Percentiles rank a stretch among this genome's conserved stretches.
Evolutionary conservation across 2,329 filamentous ascomycete genomes (phyloP).

Genomic region (Chrysoporthe austroafricana): DNA sequence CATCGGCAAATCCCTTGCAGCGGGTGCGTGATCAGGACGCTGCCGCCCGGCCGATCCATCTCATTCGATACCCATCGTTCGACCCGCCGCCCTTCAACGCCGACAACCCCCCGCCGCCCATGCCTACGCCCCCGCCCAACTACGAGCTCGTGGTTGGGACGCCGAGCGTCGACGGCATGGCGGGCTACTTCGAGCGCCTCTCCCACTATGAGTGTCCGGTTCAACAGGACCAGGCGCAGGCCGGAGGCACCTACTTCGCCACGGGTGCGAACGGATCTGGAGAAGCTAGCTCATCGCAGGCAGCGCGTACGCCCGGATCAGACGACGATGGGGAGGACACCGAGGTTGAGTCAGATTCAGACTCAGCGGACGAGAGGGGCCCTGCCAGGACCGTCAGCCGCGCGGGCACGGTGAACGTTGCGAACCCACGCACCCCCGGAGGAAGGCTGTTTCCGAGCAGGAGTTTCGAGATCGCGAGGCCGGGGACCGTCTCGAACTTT

Average conservation of each 20-base stretch:
- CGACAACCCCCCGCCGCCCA: conserved; percentile 72
- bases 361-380: conserved; percentile 37
- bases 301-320: conserved; percentile 23
- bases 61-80: conserved; percentile 82
- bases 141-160: conserved; percentile 80
- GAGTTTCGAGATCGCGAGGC: conserved; percentile 59
- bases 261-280: conserved; percentile 17
- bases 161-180: conserved; percentile 68
- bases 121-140: conserved; percentile 76
- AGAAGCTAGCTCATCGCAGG: neutral
- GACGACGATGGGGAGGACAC: conserved; percentile 44
- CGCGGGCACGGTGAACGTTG: conserved; percentile 60
- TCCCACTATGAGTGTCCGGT: conserved; percentile 65
- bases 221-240: neutral
- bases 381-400: conserved; percentile 53
- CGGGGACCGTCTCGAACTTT: conserved; percentile 37
- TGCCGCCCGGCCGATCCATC: conserved; percentile 75
- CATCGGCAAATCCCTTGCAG: conserved; percentile 38
- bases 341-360: conserved; percentile 41
- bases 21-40: conserved; percentile 38
- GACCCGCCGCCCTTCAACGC: conserved; percentile 88
- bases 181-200: conserved; percentile 85
- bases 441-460: conserved; percentile 57
- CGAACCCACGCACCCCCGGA: conserved; percentile 59
- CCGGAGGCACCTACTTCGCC: conserved; percentile 12